Evolutionary conservation across 192 early-diverging fungal genomes (phyloP), one percentile per base, ranked within the genome.

Genomic region (Gaertneriomyces sp.): DNA sequence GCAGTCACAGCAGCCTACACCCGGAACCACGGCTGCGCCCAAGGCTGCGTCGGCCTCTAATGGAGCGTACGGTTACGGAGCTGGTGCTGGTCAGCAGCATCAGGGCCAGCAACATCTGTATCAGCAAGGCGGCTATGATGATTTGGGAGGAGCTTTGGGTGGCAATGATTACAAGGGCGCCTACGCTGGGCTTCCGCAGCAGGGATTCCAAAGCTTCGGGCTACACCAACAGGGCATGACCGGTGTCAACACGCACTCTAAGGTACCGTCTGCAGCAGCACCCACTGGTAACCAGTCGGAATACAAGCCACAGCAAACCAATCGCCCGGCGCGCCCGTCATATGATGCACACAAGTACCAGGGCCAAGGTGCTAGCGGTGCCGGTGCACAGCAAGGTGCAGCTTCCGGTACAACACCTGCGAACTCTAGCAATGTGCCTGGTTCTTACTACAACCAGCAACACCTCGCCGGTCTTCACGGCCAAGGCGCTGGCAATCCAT

Each of bases 391-490:
- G n/a, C 59, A 42, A 60, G 39, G 19, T 57, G 59, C 14, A 3
- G 19, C 41, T 14, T n/a, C 59, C 59, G 59, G 59, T 17, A 8
- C 59, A 44, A 60, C 19, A 16, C 41, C n/a, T n/a, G 38, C 42
- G n/a, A 43, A 43, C 14, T 14, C 59, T 0, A 11, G 41, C n/a
- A 46, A 43, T 43, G 42, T 16, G 25, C 42, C 59, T n/a, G 59
- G 46, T 6, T 70, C 71, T 8, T 70, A 64, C 60, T 70, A 70
- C 62, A 71, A 74, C 62, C 65, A 69, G 39, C 59, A 70, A 51
- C 61, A 70, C 12, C 45, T 63, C 14, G 53, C 53, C 5, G 63
- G 63, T 6, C 40, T 20, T 40, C 52, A 56, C 39, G 42, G 12
- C 17, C 53, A 56, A 17, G 53, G 53, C 11, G 17, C 16, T 41